Base-by-base conservation (phyloP, 192 early-diverging fungal species). In the Helicostylum pulchrum region DNA sequence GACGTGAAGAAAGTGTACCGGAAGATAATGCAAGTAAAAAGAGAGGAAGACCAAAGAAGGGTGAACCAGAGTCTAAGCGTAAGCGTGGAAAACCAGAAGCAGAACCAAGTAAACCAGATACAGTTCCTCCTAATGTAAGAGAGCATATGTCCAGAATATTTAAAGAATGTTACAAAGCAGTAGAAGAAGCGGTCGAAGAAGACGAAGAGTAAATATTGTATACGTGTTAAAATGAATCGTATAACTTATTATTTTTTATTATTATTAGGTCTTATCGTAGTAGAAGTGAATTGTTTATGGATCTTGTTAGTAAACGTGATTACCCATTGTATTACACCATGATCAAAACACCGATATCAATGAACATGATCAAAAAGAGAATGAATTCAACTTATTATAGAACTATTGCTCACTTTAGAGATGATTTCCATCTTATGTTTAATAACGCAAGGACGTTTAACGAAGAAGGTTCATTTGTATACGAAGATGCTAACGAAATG, bases 361-460 rank as follows among this genome's bases (percentile, higher is more conserved):
- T 99, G 83, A 87, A 93, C 47, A 88, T 84, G 59, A 99, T 99
- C 71, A 79, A 88, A 59, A 78, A 81, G 60, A 82, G 88, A 23
- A 85, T 95, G 64, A 84, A 86, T 62, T 85, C 75, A 8, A 73
- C 81, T 45, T 77, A 82, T 61, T 99, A 99, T 73, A 77, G 80
- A 39, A 70, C 72, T 14, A 70, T 86, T 5, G 48, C 67, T 1
- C 79, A 86, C 62, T 96, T 95, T 74, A 78, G 83, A 53, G 80
- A 83, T 19, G 97, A 99, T 73, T 92, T 93, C 65, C 73, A 86
- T 61, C 78, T 90, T n/a, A 94, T 99, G 90, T 94, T 93, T 62
- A 67, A 89, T 71, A 99, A 99, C 64, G 97, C 97, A 7, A 85
- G 85, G 65, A 90, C 80, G 3, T 99, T 93, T 75, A 99, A 99